These are phyloP conservation scores for Rubroboletus satanas DNA, from an alignment of 768 basidiomycete species.

Conservation along the genomic window DNA sequence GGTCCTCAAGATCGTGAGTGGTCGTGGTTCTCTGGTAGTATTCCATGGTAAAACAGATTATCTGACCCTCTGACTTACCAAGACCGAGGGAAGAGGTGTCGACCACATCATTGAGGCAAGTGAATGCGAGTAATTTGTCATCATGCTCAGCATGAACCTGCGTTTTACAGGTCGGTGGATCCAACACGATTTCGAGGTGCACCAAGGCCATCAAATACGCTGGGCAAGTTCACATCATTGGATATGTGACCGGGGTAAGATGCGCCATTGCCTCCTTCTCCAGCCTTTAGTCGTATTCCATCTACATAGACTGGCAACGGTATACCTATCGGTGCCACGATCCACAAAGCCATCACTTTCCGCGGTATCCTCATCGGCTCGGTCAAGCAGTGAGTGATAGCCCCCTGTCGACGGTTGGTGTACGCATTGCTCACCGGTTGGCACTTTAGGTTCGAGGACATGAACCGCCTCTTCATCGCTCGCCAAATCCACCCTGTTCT, in stretches of 20 bases:
- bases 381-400: constrained; percentile 47
- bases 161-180: constrained; percentile 46
- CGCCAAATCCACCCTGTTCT: constrained; percentile 47
- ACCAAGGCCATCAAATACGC: constrained; percentile 37
- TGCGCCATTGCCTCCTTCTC: background rate
- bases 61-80: background rate
- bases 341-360: constrained; percentile 40
- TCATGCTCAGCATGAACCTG: background rate
- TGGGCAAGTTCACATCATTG: constrained; percentile 49
- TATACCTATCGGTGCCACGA: constrained; percentile 32
- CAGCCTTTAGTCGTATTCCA: no score
- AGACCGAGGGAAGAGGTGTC: constrained; percentile 32
- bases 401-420: background rate
- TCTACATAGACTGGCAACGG: constrained; percentile 22
- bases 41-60: background rate
- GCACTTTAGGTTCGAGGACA: constrained; percentile 43
- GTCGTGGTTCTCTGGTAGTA: background rate
- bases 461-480: constrained; percentile 47
- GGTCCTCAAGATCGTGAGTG: constrained; percentile 41
- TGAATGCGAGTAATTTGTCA: background rate
- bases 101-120: constrained; percentile 34
- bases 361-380: constrained; percentile 57
- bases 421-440: background rate
- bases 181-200: constrained; percentile 46
- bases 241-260: constrained; percentile 43